Evolutionary conservation across 192 early-diverging fungal species (phyloP), one percentile per base, ranked within the genome.

Genomic region (Coemansia sp.): DNA sequence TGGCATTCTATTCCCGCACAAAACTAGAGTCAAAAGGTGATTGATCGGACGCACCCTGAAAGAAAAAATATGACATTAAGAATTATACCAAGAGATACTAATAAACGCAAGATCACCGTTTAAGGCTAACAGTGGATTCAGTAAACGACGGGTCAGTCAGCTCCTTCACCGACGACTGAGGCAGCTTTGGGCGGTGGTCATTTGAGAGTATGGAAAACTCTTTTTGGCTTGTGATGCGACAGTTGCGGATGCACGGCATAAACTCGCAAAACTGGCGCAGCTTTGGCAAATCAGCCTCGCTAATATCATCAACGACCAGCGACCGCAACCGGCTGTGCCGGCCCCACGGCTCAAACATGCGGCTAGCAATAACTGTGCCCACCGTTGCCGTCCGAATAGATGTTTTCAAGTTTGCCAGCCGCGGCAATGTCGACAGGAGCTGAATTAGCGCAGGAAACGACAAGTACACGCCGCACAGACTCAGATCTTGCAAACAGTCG

Each of bases 341-440:
- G 29, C 78, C 78, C 78, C 78, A 81, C n/a, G 78, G 78, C 65
- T 81, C 78, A 59, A 81, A 81, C 78, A 81, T 81, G 25, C 63
- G 72, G 35, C 35, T 45, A 9, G 78, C 75, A 25, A 81, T 59
- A 1, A 66, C 63, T 7, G 78, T 72, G n/a, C 78, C 78, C 1
- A 75, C 72, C 2, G 73, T 59, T 27, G 69, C 64, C 21, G 63
- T 55, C 24, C 78, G 61, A 23, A 81, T 72, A 60, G 72, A 68
- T 50, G 75, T 69, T 32, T 81, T 81, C 41, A 81, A 70, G 41
- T 66, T 66, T 47, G 66, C 48, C 54, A 81, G 54, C 10, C 58
- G 65, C 43, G 72, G 72, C 59, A 81, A 53, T 25, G 78, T 81
- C 35, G 78, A 60, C 32, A 81, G 59, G 51, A 81, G 73, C 73